Evolutionary conservation across 1,139 yeast genomes (phyloP), one percentile per base, ranked within the genome.

Genomic region (Martiniozyma asiatica): DNA sequence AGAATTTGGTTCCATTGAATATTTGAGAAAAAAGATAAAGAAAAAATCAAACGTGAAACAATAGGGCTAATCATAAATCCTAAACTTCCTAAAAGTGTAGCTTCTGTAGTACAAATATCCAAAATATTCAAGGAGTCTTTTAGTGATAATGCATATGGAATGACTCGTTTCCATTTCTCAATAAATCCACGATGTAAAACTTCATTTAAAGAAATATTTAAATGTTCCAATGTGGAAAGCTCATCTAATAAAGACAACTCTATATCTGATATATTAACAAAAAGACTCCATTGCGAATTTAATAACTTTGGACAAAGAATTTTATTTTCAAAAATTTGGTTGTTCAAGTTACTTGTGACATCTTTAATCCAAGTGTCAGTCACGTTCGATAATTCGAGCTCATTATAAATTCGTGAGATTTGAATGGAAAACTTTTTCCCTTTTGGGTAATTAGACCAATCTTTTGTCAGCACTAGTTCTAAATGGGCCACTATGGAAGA

Each of bases 381-480:
- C 0, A 65, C 41, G 0, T 35, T 45, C 5, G 61, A 53, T 0
- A 73, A 51, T 31, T 74, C 60, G 9, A 74, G 54, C 27, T 61
- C 66, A 14, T 59, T 53, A 12, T 61, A 45, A 27, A 79, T 58
- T 1, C 58, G 53, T 1, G 49, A 44, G 11, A 73, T 61, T 35
- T 73, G 81, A 2, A 61, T 50, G 11, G 64, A 59, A 2, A 87
- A 65, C 38, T 66, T 69, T 32, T 63, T 67, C 0, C 95, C 96
- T 29, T 77, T 75, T 0, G 87, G 73, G 42, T 76, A 81, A 25
- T 69, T 63, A 29, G 58, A 60, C 96, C 96, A 87, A 19, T 75
- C 78, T 10, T 59, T 47, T 0, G 96, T 94, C 8, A 87, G 59
- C 2, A 74, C 61, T 10, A 61, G 48, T 29, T 67, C 70, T 7